Conservation (phyloP, 345 rosid genomes). For the Sonneratia caseolaris region DNA sequence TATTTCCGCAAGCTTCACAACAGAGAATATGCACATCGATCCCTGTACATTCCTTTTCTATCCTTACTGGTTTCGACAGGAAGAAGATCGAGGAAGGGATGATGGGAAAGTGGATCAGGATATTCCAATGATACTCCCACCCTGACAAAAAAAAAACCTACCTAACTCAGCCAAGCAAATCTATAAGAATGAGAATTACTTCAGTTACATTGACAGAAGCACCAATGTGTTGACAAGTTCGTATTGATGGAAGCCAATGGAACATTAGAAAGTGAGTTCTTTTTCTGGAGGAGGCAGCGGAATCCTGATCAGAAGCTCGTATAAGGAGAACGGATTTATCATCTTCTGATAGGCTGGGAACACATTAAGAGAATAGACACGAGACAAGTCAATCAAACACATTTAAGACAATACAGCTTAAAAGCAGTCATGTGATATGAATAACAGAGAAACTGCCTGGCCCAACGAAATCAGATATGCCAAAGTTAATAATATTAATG, state of each 20-base stretch:
- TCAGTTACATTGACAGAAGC: not conserved
- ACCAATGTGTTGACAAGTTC: not conserved
- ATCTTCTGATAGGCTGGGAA: too few species aligned
- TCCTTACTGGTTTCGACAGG: too few species aligned
- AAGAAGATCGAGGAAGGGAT: too few species aligned
- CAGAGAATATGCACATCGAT: too few species aligned
- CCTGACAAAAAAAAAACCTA: too few species aligned
- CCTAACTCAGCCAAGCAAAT: not conserved
- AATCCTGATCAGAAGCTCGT: not conserved
- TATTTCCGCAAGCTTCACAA: too few species aligned
- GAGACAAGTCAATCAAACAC: too few species aligned
- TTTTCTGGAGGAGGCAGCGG: not conserved
- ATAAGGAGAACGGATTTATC: not conserved
- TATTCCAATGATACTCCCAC: too few species aligned
- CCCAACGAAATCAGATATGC: constrained; percentile 58
- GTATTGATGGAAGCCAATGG: not conserved
- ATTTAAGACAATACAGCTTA: too few species aligned
- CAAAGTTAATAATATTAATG: constrained; percentile 31
- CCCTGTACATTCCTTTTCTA: too few species aligned
- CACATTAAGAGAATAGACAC: too few species aligned
- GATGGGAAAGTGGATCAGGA: too few species aligned
- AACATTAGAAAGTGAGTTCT: not conserved
- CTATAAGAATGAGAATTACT: not conserved
- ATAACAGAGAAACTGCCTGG: constrained; percentile 40
- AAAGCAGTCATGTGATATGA: not conserved